Percentiles rank a stretch among this genome's conserved stretches.
Evolutionary conservation across 768 basidiomycete species (phyloP).

Genomic region (Podaxis sp.): DNA sequence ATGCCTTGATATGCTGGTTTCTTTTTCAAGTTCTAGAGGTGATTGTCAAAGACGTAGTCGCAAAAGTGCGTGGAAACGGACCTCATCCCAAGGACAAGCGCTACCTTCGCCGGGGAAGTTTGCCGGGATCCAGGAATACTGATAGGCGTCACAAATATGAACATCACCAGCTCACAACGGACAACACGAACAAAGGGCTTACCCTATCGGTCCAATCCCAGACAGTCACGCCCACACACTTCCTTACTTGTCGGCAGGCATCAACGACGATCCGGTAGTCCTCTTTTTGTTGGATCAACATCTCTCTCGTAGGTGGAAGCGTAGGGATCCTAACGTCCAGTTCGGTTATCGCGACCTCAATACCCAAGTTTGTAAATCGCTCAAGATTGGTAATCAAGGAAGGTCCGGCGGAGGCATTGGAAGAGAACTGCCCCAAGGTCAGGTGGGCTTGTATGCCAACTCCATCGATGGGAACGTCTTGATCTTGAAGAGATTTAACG

Average conservation of each 20-base stretch:
- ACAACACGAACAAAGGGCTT: neutral
- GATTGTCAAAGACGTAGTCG: neutral
- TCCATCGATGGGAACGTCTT: constrained; percentile 56
- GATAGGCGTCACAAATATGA: neutral
- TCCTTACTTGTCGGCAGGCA: constrained; percentile 48
- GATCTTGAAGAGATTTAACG: constrained; percentile 44
- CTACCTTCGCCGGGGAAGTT: neutral
- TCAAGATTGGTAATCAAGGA: constrained; percentile 45
- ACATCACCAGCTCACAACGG: neutral
- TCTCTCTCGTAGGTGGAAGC: constrained; percentile 43
- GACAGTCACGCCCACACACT: constrained; percentile 45
- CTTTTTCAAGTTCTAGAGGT: neutral
- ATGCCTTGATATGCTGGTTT: neutral
- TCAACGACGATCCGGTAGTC: constrained; percentile 58
- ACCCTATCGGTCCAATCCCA: constrained; percentile 47
- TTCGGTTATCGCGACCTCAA: constrained; percentile 71
- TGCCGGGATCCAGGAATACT: neutral
- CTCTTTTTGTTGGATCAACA: constrained; percentile 52
- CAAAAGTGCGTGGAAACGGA: neutral
- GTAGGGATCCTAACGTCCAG: constrained; percentile 63
- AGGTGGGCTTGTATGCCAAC: constrained; percentile 63
- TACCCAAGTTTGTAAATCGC: constrained; percentile 56
- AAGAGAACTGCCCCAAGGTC: constrained; percentile 50
- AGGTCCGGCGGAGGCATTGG: constrained; percentile 28
- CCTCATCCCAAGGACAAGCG: neutral